These are phyloP conservation scores for Colletotrichum sp. DNA, from an alignment of 2,329 filamentous ascomycete species.

Conservation along the genomic window DNA sequence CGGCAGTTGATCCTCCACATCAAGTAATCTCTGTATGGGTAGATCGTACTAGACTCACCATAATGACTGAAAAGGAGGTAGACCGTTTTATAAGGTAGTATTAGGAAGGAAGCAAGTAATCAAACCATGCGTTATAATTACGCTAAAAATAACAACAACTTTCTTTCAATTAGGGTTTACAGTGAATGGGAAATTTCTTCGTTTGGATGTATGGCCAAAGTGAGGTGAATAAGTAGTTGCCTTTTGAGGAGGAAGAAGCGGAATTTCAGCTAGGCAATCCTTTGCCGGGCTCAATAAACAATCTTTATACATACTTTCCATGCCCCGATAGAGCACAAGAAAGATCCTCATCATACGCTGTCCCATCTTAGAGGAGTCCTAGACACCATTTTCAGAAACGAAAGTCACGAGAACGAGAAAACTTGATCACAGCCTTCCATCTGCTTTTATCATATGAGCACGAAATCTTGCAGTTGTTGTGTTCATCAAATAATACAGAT, in stretches of 20 bases:
- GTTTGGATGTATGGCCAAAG: too few species aligned
- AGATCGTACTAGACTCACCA: too few species aligned
- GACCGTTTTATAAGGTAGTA: too few species aligned
- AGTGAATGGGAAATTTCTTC: too few species aligned
- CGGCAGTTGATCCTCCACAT: too few species aligned
- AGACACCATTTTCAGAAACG: not conserved
- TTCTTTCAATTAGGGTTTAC: too few species aligned
- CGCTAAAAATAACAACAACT: too few species aligned
- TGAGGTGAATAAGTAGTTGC: too few species aligned
- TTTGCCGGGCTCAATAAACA: not conserved
- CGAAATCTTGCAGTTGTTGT: not conserved
- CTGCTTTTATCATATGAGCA: not conserved
- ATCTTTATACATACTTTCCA: not conserved
- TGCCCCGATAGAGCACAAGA: not conserved
- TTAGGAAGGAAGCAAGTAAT: too few species aligned
- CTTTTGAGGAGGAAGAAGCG: not conserved
- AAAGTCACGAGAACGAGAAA: not conserved
- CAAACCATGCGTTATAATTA: too few species aligned
- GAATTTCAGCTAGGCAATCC: not conserved
- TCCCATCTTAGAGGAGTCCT: not conserved
- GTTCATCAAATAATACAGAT: not conserved
- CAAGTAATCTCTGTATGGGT: too few species aligned
- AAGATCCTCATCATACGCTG: not conserved
- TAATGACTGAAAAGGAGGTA: too few species aligned
- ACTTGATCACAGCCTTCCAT: not conserved